phyloP scores from a whole-genome alignment of 2,329 filamentous ascomycete species.

The Trichoderma sp. region DNA sequence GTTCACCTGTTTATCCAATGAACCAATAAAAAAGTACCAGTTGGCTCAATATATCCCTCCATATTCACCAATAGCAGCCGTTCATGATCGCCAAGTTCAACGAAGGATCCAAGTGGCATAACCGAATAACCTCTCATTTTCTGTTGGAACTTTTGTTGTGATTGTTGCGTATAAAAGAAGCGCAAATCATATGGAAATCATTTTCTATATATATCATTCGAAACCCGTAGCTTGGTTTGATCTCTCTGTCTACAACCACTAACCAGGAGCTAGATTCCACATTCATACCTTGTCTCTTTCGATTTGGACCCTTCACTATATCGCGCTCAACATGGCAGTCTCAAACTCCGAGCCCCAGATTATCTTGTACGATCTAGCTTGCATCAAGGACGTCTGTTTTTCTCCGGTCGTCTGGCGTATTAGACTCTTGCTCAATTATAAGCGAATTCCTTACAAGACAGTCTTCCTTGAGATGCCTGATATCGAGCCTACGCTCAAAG shows the following conservation, averaged over 20 bases:
- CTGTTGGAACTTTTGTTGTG: not conserved
- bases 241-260: not conserved
- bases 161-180: not conserved
- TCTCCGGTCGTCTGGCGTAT: slow-evolving; percentile 11
- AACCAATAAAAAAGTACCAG: not conserved
- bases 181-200: not conserved
- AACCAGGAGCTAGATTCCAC: not conserved
- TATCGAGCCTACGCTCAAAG: slow-evolving; percentile 7
- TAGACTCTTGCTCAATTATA: slow-evolving; percentile 10
- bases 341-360: not conserved
- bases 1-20: not conserved
- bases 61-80: not conserved
- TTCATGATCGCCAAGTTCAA: not conserved
- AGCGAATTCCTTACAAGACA: not conserved
- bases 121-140: not conserved
- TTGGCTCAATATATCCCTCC: not conserved
- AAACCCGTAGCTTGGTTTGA: not conserved
- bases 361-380: slow-evolving; percentile 4
- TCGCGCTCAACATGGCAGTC: not conserved
- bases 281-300: not conserved
- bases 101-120: not conserved
- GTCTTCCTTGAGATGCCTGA: slow-evolving; percentile 12
- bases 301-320: not conserved
- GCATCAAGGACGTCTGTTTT: slow-evolving; percentile 1
- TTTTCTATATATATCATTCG: not conserved